Evolutionary conservation across 2,329 filamentous ascomycete species (phyloP).

Genomic region (Penicillium sumatraense): DNA sequence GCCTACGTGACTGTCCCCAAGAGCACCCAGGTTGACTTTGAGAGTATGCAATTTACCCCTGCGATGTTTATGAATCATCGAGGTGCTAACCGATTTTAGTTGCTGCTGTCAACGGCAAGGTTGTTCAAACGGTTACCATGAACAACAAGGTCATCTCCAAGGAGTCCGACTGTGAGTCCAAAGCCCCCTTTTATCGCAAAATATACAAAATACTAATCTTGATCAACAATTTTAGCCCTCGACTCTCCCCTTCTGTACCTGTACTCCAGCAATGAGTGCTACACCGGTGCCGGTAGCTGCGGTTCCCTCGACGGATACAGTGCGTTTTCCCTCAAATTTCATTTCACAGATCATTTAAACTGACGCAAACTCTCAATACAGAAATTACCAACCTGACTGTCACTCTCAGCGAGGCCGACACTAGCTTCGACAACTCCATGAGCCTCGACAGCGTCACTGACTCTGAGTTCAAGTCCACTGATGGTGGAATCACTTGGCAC

Average conservation of each 20-base stretch:
- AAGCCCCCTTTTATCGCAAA: background rate
- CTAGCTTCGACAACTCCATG: conserved; percentile 16
- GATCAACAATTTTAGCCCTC: conserved; percentile 7
- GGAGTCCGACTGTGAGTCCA: conserved; percentile 19
- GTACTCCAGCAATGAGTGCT: conserved; percentile 26
- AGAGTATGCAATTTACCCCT: conserved; percentile 13
- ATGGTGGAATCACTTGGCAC: conserved; percentile 22
- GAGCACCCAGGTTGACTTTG: conserved; percentile 18
- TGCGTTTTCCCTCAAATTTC: conserved; percentile 5
- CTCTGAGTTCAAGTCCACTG: conserved; percentile 15
- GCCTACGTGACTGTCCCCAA: conserved; percentile 19
- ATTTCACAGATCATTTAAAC: background rate
- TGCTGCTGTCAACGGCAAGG: conserved; percentile 16
- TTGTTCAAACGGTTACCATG: conserved; percentile 22
- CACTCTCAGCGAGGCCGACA: conserved; percentile 18
- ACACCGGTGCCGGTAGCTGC: conserved; percentile 25
- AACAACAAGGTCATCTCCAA: conserved; percentile 19
- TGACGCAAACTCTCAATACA: background rate
- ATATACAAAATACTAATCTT: background rate
- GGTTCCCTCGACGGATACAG: conserved; percentile 19
- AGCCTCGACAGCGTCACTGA: conserved; percentile 17
- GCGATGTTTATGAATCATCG: background rate
- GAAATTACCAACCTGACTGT: conserved; percentile 23
- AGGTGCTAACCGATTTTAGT: conserved; percentile 1
- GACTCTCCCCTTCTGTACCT: conserved; percentile 21